Base-by-base conservation (phyloP, 192 early-diverging fungal genomes). In the Lobosporangium transversale region DNA sequence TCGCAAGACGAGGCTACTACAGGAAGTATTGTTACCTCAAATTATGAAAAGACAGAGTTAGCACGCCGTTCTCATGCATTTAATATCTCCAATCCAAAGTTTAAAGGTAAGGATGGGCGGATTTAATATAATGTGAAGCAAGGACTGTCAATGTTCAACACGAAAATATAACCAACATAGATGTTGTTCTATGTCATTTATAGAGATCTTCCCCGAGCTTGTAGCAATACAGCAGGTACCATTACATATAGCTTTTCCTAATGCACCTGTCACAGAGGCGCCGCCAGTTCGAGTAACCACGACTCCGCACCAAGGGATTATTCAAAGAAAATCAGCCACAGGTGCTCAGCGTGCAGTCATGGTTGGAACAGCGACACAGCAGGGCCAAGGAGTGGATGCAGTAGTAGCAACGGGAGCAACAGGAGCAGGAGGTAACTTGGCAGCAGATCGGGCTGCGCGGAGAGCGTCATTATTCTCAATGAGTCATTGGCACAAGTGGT, bases 1-100 rank as follows among this genome's bases (percentile, higher is more conserved):
- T 79, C 68, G 21, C 85, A 89, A 52, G 95, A 99, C 54, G 96
- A 97, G 64, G 89, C 89, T 18, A 98, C 96, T 7, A 97, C 98
- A 9, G 98, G 98, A 40, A 93, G 93, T 58, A 93, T 99, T 49
- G 89, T 85, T 26, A 93, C 94, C 15, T 89, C 94, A 2, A 66
- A 83, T 45, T 80, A 85, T 18, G 95, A 98, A 70, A 94, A 94
- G 75, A 87, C 84, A 45, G 64, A 88, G 40, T 86, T 93, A 52
- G 94, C 98, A 3, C 78, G 80, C 42, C 89, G 90, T 59, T 95
- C 93, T 27, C 91, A 94, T 70, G 79, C 69, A 35, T 93, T 88
- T 81, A 99, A 99, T 70, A 54, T 93, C 48, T 76, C 66, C 10
- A 93, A 92, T 67, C 76, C 80, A 15, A 84, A 87, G 62, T 98